These are phyloP conservation scores for Lecanicillium sp. DNA, from an alignment of 2,329 filamentous ascomycete species.

Conservation along the genomic window DNA sequence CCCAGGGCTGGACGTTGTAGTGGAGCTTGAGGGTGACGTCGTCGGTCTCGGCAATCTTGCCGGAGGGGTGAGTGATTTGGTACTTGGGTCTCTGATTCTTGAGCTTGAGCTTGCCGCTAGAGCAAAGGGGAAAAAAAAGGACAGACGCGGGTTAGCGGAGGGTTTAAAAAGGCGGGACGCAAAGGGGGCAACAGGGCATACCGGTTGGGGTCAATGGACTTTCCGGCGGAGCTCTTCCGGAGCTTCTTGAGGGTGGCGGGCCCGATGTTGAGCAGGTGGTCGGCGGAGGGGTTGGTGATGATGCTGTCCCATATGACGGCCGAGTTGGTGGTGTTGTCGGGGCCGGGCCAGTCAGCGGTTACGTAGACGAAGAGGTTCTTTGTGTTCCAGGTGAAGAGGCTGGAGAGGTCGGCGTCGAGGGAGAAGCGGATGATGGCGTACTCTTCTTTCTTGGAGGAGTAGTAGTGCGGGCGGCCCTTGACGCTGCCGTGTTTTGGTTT, in stretches of 20 bases:
- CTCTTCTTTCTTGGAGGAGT: constrained; percentile 86
- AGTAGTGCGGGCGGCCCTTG: constrained; percentile 92
- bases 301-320: constrained; percentile 96
- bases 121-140: too few species aligned
- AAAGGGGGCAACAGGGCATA: constrained; percentile 26
- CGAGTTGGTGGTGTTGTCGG: constrained; percentile 49
- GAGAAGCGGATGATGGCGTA: constrained; percentile 94
- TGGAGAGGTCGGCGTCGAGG: constrained; percentile 81
- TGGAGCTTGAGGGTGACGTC: constrained; percentile 76
- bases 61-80: constrained; percentile 85
- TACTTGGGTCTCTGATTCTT: constrained; percentile 91
- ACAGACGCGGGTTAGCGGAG: not conserved
- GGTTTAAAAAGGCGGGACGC: not conserved
- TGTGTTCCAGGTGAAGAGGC: constrained; percentile 98
- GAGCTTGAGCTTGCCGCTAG: constrained; percentile 66
- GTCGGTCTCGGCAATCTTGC: constrained; percentile 65
- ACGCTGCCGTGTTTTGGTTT: too few species aligned
- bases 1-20: constrained; percentile 98
- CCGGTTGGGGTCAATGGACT: constrained; percentile 54
- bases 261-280: constrained; percentile 56
- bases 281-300: constrained; percentile 67
- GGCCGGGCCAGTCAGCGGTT: constrained; percentile 63
- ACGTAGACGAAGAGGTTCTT: constrained; percentile 98
- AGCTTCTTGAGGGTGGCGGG: constrained; percentile 58
- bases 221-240: constrained; percentile 51